Base-by-base conservation (phyloP, 1,139 yeast species). In the Diutina scorzettiae region DNA sequence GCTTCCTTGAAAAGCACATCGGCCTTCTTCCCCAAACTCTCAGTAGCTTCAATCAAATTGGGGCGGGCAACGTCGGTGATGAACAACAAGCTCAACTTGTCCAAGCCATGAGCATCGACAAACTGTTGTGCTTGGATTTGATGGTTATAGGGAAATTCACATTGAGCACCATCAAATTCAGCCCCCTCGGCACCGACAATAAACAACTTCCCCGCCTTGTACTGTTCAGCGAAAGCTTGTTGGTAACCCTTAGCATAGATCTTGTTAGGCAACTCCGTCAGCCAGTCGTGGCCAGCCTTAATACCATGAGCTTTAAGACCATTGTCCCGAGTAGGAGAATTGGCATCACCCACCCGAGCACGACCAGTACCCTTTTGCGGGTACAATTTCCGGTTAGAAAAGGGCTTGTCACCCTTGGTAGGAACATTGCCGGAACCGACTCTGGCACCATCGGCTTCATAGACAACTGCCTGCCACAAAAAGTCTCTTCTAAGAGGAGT, bases 321-420 rank as follows among this genome's bases (percentile, higher is more conserved):
- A 55, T 84, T 87, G 55, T 78, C 80, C 63, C 95, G 77, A 44
- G 80, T 83, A 39, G 98, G 98, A 19, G 96, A 85, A 53, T 91
- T 91, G 46, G 86, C 87, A 63, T 87, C 96, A 66, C 98, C 99
- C 46, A 78, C 81, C 69, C 99, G 81, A 44, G 99, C 99, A 48
- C 75, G 72, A 62, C 99, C 99, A 16, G 87, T 66, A 49, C 98
- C 97, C 64, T 91, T 91, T 63, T 91, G 98, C 21, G 87, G 86
- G 43, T 78, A 71, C 51, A 91, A 69, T 59, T 91, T 91, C 55
- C 76, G 73, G 59, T 93, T 76, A 23, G 95, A 83, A 60, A 76
- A 89, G 45, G 91, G 89, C 64, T 82, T 82, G 53, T 86, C 94
- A 39, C 85, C 76, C 60, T 95, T 81, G 45, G 91, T 83, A 37